Percentiles rank a stretch among this genome's conserved stretches.
These are phyloP conservation scores for Eustoma russellianum DNA, from an alignment of 257 asterid species.

Conservation along the genomic window DNA sequence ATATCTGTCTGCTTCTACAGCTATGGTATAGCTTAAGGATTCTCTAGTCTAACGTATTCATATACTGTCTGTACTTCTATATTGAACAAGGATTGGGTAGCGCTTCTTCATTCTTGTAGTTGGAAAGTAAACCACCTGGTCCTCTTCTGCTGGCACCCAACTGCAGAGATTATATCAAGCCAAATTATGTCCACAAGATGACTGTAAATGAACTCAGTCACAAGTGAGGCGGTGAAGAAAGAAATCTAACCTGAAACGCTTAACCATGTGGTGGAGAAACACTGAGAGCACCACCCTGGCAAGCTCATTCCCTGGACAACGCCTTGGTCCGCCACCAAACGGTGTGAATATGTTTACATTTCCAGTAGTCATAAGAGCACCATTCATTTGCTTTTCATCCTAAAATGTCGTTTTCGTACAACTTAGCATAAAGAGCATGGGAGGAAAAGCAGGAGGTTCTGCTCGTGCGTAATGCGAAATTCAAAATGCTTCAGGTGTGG, in stretches of 20 bases:
- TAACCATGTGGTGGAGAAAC: conserved; percentile 84
- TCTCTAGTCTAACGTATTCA: conserved; percentile 17
- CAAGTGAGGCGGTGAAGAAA: not conserved
- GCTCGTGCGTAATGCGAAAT: too few species aligned
- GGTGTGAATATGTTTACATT: conserved; percentile 50
- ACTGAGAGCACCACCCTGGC: conserved; percentile 88
- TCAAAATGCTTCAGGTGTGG: too few species aligned
- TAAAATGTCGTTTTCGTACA: too few species aligned
- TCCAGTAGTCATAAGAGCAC: conserved; percentile 20
- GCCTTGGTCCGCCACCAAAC: conserved; percentile 96
- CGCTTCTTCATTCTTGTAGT: conserved; percentile 78
- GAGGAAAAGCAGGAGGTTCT: too few species aligned
- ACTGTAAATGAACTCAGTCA: too few species aligned
- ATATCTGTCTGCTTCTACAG: conserved; percentile 5
- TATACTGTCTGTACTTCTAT: conserved; percentile 17
- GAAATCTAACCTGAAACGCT: conserved; percentile 56
- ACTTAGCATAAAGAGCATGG: too few species aligned
- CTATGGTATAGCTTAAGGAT: conserved; percentile 5
- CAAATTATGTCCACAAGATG: too few species aligned
- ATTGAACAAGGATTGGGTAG: conserved; percentile 57
- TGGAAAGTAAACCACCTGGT: conserved; percentile 82
- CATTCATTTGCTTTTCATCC: conserved; percentile 17
- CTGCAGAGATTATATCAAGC: conserved; percentile 24
- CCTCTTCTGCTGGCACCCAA: conserved; percentile 78
- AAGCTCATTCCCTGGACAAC: conserved; percentile 96